Evolutionary conservation across 129 eudicot species (phyloP), one percentile per base, ranked within the genome.

Genomic region (Smallanthus sonchifolius): DNA sequence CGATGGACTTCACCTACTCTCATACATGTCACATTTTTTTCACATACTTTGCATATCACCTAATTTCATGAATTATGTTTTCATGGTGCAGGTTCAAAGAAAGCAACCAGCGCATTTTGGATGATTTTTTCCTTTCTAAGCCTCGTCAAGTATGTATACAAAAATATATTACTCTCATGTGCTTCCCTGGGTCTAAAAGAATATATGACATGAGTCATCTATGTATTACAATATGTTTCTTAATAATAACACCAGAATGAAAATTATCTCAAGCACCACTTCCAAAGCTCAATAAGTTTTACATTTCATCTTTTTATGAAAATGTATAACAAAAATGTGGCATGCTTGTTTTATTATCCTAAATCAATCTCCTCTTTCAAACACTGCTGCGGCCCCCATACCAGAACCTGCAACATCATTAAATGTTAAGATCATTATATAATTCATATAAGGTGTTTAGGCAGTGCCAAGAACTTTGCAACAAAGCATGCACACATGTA

Each of bases 371-470:
- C 84, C 94, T 81, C 90, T 77, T 60, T 88, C 94, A 48, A 88
- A 85, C 55, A 88, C 94, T 56, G 94, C 94, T 63, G 94, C 94
- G 43, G 94, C 94, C 52, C 94, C 94, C 94, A 88, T 88, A 73
- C 94, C 94, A 10, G 90, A 79, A 75, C 87, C 87, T 84, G 75
- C 83, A 87, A 73, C 47, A 37, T 60, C 8, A 13, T n/a, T 36
- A 65, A 39, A 34, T 32, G 10, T 38, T 11, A 65, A 75, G 11
- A 51, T 35, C 9, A 40, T 39, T 72, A 10, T 73, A 6, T 43
- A 14, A 60, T 43, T 30, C 16, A 42, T 30, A 30, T 44, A 30
- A 59, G 7, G 15, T 19, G n/a, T 73, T 34, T 17, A 47, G 15
- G 16, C 34, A 16, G 39, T n/a, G 55, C 62, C 11, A 52, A 52